Evolutionary conservation across 1,284 basidiomycete genomes (phyloP).

Genomic region (Leccinum pachyderme): DNA sequence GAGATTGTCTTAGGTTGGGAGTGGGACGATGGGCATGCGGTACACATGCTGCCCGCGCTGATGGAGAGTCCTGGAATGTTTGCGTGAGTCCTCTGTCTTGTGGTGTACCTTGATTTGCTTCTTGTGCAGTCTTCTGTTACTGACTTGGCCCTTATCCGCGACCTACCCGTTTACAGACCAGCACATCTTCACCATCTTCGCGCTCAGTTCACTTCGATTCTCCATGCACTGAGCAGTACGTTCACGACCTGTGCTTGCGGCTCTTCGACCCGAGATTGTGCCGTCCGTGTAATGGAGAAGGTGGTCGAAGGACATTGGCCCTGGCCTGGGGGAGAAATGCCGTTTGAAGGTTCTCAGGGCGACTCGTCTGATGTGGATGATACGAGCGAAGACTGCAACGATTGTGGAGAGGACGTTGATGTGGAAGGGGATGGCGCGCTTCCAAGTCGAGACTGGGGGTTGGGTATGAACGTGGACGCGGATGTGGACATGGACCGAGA

Average conservation of each 20-base stretch:
- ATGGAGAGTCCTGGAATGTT: slow-evolving; percentile 57
- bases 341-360: slow-evolving; percentile 27
- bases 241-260: slow-evolving; percentile 81
- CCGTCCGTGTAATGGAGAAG: slow-evolving; percentile 61
- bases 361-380: slow-evolving; percentile 20
- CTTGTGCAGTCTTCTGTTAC: not conserved
- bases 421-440: slow-evolving; percentile 26
- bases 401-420: slow-evolving; percentile 20
- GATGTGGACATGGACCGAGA: slow-evolving; percentile 29
- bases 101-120: not conserved
- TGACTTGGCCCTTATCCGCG: not conserved
- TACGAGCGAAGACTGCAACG: slow-evolving; percentile 19
- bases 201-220: slow-evolving; percentile 65
- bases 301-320: slow-evolving; percentile 50
- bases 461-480: slow-evolving; percentile 30
- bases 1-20: slow-evolving; percentile 95
- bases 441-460: slow-evolving; percentile 13
- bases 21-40: slow-evolving; percentile 91
- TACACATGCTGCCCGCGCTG: slow-evolving; percentile 78
- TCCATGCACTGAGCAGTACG: slow-evolving; percentile 70
- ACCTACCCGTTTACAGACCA: slow-evolving; percentile 36
- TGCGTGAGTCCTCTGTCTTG: slow-evolving; percentile 42
- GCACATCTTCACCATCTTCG: slow-evolving; percentile 55
- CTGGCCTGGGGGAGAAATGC: slow-evolving; percentile 34
- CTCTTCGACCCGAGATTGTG: slow-evolving; percentile 59